Conservation (phyloP, 2,329 filamentous ascomycete species). For the Xylaria sp. region DNA sequence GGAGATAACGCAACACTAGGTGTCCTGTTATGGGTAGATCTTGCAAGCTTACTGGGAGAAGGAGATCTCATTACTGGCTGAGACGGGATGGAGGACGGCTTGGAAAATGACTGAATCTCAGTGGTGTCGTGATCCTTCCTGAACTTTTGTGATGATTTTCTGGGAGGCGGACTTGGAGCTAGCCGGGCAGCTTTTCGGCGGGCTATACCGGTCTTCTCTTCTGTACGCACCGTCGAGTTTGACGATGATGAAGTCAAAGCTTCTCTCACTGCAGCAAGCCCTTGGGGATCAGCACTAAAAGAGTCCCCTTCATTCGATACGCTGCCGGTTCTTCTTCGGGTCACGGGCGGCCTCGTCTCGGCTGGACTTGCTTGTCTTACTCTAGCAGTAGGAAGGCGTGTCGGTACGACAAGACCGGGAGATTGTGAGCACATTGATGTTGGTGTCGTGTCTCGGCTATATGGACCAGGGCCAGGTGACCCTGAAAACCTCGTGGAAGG, state of each 20-base stretch:
- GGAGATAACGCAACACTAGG: conserved; percentile 38
- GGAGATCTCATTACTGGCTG: conserved; percentile 40
- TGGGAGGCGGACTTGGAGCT: conserved; percentile 65
- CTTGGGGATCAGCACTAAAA: conserved; percentile 56
- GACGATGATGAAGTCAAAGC: conserved; percentile 75
- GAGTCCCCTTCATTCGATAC: conserved; percentile 57
- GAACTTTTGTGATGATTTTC: conserved; percentile 66
- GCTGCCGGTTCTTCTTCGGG: conserved; percentile 61
- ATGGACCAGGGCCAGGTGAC: conserved; percentile 70
- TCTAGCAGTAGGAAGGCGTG: conserved; percentile 53
- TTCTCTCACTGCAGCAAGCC: conserved; percentile 70
- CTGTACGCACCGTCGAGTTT: conserved; percentile 67
- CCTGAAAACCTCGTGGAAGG: conserved; percentile 78
- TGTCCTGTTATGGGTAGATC: conserved; percentile 35
- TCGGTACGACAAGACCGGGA: conserved; percentile 62
- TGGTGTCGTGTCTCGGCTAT: conserved; percentile 78
- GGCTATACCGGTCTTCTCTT: conserved; percentile 53
- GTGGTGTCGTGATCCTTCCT: conserved; percentile 46
- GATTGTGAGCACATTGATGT: conserved; percentile 80
- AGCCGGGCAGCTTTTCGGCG: conserved; percentile 52
- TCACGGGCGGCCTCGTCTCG: conserved; percentile 64
- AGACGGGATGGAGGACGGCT: conserved; percentile 42
- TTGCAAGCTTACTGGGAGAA: conserved; percentile 43
- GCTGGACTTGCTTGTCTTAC: conserved; percentile 61
- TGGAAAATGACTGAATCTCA: conserved; percentile 45